A percentile compares a stretch with the other conserved stretches of the same genome.
These are phyloP conservation scores for Leccinum pachyderme DNA, from an alignment of 1,284 basidiomycete species.

Conservation along the genomic window DNA sequence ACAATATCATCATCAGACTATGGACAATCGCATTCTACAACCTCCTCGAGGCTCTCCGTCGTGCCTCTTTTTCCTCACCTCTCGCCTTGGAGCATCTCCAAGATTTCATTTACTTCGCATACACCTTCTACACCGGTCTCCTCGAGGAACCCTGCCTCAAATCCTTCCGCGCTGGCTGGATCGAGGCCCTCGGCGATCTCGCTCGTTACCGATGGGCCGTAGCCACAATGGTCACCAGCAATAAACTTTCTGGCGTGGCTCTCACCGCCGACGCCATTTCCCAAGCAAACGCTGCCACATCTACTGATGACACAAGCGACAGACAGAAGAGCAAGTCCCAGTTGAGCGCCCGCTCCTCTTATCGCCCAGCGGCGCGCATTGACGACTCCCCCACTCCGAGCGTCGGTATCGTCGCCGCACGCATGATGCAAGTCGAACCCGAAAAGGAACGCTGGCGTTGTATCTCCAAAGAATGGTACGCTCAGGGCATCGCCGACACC, in stretches of 20 bases:
- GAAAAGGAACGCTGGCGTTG: conserved; percentile 92
- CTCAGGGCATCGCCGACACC: conserved; percentile 79
- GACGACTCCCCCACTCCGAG: conserved; percentile 70
- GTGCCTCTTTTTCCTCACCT: conserved; percentile 65
- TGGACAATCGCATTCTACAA: conserved; percentile 93
- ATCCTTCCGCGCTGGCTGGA: conserved; percentile 81
- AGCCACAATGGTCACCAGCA: conserved; percentile 62
- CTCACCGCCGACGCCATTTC: conserved; percentile 51
- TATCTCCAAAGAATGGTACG: conserved; percentile 93
- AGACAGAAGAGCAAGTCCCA: conserved; percentile 26
- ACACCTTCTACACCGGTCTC: conserved; percentile 89
- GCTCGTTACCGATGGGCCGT: conserved; percentile 94
- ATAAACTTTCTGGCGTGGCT: conserved; percentile 35
- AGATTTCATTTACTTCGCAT: conserved; percentile 94
- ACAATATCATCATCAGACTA: conserved; percentile 91
- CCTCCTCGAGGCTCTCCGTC: conserved; percentile 85
- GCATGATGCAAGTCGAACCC: conserved; percentile 82
- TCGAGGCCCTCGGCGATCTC: conserved; percentile 94
- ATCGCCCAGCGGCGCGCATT: conserved; percentile 53
- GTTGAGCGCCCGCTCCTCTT: conserved; percentile 41
- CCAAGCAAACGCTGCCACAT: conserved; percentile 34
- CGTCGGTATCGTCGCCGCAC: conserved; percentile 86
- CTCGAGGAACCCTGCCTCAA: conserved; percentile 78
- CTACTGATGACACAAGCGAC: not conserved
- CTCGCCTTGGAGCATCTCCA: conserved; percentile 76